A percentile compares a stretch with the other conserved stretches of the same genome.
Conservation (phyloP, 345 rosid genomes). For the Durio zibethinus region DNA sequence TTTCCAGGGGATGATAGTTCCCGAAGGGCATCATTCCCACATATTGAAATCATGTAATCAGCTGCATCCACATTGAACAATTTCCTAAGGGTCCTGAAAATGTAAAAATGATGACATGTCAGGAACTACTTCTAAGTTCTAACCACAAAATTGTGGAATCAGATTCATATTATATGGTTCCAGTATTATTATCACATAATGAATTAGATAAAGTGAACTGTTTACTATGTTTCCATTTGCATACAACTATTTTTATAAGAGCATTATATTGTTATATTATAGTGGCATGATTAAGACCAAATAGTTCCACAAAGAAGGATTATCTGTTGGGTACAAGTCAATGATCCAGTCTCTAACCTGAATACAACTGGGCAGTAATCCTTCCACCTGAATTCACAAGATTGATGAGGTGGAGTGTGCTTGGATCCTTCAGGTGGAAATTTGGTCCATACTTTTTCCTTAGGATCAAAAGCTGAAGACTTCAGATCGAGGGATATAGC, state of each 20-base stretch:
- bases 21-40: conserved; percentile 92
- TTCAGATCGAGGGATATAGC: conserved; percentile 79
- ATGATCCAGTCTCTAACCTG: conserved; percentile 47
- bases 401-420: conserved; percentile 94
- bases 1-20: conserved; percentile 99
- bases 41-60: conserved; percentile 94
- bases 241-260: background rate
- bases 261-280: background rate
- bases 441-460: conserved; percentile 91
- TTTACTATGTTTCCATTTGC: background rate
- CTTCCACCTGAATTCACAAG: conserved; percentile 89
- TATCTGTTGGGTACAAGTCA: background rate
- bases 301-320: background rate
- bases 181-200: background rate
- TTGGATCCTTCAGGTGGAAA: conserved; percentile 95
- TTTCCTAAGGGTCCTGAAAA: conserved; percentile 85
- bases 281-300: background rate
- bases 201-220: background rate
- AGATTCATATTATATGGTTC: background rate
- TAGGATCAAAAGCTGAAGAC: conserved; percentile 89
- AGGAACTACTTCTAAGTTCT: conserved; percentile 4
- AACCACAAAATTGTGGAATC: background rate
- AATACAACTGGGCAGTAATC: conserved; percentile 97
- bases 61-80: conserved; percentile 90
- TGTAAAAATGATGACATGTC: conserved; percentile 4